These are phyloP conservation scores for Solanum pinnatisectum DNA, from an alignment of 257 asterid species.

Conservation along the genomic window DNA sequence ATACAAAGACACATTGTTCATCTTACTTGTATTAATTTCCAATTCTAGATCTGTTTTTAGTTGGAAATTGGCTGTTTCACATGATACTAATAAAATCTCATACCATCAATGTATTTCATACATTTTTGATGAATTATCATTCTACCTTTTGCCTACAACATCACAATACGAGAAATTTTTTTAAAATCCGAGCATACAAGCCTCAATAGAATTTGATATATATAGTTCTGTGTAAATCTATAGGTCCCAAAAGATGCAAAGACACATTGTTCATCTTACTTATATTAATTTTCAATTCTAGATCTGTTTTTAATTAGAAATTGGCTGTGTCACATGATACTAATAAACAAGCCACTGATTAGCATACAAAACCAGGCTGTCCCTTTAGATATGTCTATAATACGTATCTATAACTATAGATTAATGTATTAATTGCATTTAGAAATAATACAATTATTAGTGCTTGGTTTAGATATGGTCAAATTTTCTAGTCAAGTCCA, in stretches of 20 bases:
- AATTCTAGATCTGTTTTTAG: not conserved
- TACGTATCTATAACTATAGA: not conserved
- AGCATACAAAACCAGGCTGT: not conserved
- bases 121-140: no score
- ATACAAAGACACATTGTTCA: not conserved
- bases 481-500: not conserved
- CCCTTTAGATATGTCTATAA: not conserved
- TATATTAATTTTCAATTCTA: not conserved
- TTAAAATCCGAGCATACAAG: accelerated
- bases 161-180: accelerated
- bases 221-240: not conserved
- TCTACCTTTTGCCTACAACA: accelerated
- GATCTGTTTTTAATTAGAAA: not conserved
- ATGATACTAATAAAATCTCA: not conserved
- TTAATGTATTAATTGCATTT: not conserved
- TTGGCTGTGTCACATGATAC: not conserved
- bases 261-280: not conserved
- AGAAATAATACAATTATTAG: not conserved
- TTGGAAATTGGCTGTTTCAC: not conserved
- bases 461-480: not conserved
- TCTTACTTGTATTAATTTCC: not conserved
- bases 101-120: no score
- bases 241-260: not conserved
- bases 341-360: not conserved
- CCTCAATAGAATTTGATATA: not conserved